Conservation (phyloP, 2,329 filamentous ascomycete species). For the Claviceps purpurea region DNA sequence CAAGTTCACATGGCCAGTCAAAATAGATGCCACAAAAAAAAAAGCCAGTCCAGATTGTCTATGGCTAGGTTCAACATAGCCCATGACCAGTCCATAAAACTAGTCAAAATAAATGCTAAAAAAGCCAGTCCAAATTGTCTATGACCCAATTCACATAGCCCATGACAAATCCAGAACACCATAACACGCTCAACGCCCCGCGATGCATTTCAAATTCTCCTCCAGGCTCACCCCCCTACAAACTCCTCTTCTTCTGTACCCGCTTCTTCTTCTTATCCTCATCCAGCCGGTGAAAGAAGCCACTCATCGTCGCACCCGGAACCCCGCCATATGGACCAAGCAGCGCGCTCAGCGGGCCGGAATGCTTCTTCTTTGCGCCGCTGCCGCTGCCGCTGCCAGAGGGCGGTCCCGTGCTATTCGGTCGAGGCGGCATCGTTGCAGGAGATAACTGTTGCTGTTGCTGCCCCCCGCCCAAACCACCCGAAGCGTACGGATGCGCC, state of each 20-base stretch:
- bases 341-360: slow-evolving; percentile 15
- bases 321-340: background rate
- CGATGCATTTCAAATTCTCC: background rate
- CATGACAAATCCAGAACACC: background rate
- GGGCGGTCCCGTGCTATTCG: slow-evolving; percentile 1
- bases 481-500: too few relatives aligned
- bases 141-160: too few relatives aligned
- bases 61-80: too few relatives aligned
- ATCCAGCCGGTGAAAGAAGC: slow-evolving; percentile 26
- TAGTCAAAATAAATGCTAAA: too few relatives aligned
- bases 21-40: too few relatives aligned
- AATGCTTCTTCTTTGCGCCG: slow-evolving; percentile 12
- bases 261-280: slow-evolving; percentile 26
- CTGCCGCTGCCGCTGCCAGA: slow-evolving; percentile 8
- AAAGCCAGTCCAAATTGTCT: too few relatives aligned
- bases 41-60: too few relatives aligned
- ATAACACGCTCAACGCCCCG: background rate
- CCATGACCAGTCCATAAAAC: too few relatives aligned
- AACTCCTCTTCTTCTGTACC: slow-evolving; percentile 35
- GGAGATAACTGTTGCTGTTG: too few relatives aligned
- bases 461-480: too few relatives aligned
- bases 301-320: slow-evolving; percentile 25
- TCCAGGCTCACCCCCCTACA: slow-evolving; percentile 14
- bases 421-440: too few relatives aligned
- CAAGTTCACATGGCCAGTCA: too few relatives aligned